Evolutionary conservation across 805 yeast species (phyloP), one percentile per base, ranked within the genome.

Genomic region (Alloascoidea hylecoeti): DNA sequence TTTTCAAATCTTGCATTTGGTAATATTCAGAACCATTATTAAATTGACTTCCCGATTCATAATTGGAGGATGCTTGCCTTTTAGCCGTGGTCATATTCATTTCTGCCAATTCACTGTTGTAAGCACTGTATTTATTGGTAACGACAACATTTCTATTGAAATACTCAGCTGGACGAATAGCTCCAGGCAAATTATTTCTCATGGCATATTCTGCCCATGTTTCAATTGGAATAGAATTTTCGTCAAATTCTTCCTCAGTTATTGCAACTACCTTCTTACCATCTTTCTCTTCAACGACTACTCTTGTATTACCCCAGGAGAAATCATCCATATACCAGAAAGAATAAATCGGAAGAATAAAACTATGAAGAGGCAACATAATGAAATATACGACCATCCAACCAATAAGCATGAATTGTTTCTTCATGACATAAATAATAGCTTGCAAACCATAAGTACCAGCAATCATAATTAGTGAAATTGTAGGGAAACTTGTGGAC

Each of bases 241-340:
- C 59, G 37, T 61, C 63, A 35, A 56, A 59, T 12, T 46, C 51
- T 30, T 53, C 63, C 18, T 54, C 57, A 34, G 52, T 57, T n/a
- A 52, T 55, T 1, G 53, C 47, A 12, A 61, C 52, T 4, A 53
- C 49, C 42, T 68, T 72, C 39, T 59, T 65, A 33, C 73, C 74
- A 43, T 66, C 69, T 43, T 63, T 64, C 37, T 66, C 77, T 15
- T 72, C 76, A 4, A 64, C 63, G 18, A 72, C 72, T 13, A 65
- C 55, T 52, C 80, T 68, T 4, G 80, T 73, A 44, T 72, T 75
- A 49, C 80, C 80, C 80, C 80, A 73, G 44, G 71, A 57, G 53
- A 73, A 73, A 51, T 73, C 72, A 48, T 73, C 80, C 60, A 72
- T 72, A 46, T 73, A 69, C 80, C 80, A 73, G 57, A 61, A 73